phyloP scores from a whole-genome alignment of 768 basidiomycete genomes.

The Phaeotremella fagi region DNA sequence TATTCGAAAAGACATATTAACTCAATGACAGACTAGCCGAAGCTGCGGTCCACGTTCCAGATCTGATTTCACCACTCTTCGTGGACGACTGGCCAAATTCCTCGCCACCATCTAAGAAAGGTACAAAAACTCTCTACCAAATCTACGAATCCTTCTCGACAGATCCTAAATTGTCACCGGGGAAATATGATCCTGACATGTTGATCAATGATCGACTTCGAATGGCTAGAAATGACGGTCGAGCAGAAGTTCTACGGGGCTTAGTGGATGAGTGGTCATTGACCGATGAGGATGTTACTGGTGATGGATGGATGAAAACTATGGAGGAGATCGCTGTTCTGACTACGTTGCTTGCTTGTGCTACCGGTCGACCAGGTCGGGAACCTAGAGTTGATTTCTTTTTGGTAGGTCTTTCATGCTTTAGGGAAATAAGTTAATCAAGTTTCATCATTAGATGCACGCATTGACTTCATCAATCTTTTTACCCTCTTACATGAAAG shows the following conservation, averaged over 20 bases:
- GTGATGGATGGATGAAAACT: constrained; percentile 21
- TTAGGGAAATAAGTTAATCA: background rate
- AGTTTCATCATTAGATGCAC: constrained; percentile 39
- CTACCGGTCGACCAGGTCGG: constrained; percentile 20
- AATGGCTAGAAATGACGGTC: constrained; percentile 2
- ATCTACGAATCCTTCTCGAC: constrained; percentile 21
- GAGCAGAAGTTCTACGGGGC: constrained; percentile 13
- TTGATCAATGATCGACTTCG: constrained; percentile 22
- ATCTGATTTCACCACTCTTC: constrained; percentile 8
- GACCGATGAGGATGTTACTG: constrained; percentile 16
- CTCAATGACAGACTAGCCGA: constrained; percentile 25
- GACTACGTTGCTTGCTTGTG: constrained; percentile 24
- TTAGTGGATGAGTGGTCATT: constrained; percentile 25
- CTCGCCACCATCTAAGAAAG: background rate
- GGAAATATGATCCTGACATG: constrained; percentile 20
- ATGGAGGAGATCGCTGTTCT: constrained; percentile 31
- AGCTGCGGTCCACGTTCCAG: constrained; percentile 26
- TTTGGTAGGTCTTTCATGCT: constrained; percentile 22
- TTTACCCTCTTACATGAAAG: constrained; percentile 24
- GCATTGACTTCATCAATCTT: constrained; percentile 36
- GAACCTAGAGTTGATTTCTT: constrained; percentile 35
- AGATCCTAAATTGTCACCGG: constrained; percentile 5
- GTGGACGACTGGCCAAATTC: constrained; percentile 11
- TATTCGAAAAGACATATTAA: background rate
- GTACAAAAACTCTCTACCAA: constrained; percentile 18